Evolutionary conservation across 805 yeast species (phyloP).

Genomic region (Zygotorulaspora sp.): DNA sequence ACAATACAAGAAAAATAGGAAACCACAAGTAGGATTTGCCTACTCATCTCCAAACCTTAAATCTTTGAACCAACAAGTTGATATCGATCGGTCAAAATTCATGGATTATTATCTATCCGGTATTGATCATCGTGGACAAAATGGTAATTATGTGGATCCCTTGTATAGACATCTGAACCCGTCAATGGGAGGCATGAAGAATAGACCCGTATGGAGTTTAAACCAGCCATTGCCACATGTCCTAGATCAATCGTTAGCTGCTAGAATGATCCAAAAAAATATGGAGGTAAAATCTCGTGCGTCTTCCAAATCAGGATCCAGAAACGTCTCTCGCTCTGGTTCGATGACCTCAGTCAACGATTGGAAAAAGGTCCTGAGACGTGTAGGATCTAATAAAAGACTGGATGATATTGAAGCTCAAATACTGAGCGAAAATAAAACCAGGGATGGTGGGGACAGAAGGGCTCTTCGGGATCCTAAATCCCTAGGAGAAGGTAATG

Average conservation of each 20-base stretch:
- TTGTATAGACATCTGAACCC: constrained; percentile 18
- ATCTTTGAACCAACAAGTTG: constrained; percentile 8
- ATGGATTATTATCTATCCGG: constrained; percentile 7
- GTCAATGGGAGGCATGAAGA: constrained; percentile 4
- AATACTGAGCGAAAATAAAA: constrained; percentile 2
- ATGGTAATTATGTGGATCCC: constrained; percentile 17
- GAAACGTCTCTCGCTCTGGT: constrained; percentile 14
- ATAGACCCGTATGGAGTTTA: constrained; percentile 21
- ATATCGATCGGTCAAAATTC: constrained; percentile 12
- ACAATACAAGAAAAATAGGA: background rate
- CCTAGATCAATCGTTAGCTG: constrained; percentile 14
- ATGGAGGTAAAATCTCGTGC: constrained; percentile 14
- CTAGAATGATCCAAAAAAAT: constrained; percentile 14
- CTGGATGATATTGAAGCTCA: constrained; percentile 18
- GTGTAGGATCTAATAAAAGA: constrained; percentile 12
- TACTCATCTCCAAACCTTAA: constrained; percentile 17
- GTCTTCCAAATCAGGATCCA: constrained; percentile 14
- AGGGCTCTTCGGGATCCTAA: constrained; percentile 1
- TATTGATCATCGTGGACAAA: constrained; percentile 2
- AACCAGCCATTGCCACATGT: constrained; percentile 22
- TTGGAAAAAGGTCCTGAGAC: constrained; percentile 14
- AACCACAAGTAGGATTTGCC: constrained; percentile 10
- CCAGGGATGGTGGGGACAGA: constrained; percentile 2
- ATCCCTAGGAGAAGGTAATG: background rate
- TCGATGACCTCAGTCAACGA: constrained; percentile 18